Evolutionary conservation across 257 asterid genomes (phyloP).

Genomic region (Solanum etuberosum): DNA sequence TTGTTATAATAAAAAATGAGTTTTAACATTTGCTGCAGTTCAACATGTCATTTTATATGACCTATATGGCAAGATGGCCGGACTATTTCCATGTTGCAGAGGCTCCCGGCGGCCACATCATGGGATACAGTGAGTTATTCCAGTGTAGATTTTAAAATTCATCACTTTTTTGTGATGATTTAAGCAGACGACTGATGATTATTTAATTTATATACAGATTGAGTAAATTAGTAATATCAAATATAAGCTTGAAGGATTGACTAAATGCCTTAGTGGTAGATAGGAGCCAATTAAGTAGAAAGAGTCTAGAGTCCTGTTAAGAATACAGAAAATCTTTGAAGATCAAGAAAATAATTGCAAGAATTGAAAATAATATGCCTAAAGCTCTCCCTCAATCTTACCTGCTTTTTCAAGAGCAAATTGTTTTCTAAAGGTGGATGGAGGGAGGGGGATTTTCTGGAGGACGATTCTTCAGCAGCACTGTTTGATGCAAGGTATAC

Average conservation of each 20-base stretch:
- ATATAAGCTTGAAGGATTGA: not conserved
- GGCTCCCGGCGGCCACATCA: constrained; percentile 69
- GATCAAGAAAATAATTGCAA: not conserved
- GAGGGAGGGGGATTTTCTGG: not conserved
- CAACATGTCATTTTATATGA: constrained; percentile 77
- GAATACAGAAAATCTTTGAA: not conserved
- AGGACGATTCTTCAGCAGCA: not conserved
- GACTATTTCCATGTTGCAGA: constrained; percentile 91
- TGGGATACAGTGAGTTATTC: constrained; percentile 35
- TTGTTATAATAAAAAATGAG: not conserved
- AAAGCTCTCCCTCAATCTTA: not conserved
- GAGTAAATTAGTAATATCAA: not conserved
- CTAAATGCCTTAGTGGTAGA: not conserved
- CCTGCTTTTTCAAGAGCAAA: not conserved
- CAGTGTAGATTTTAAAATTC: not conserved
- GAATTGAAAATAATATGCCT: not conserved
- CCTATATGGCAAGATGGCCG: constrained; percentile 97
- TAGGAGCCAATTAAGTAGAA: not conserved
- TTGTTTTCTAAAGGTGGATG: not conserved
- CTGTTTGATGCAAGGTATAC: not conserved
- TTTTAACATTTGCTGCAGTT: constrained; percentile 14
- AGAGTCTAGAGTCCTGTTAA: not conserved
- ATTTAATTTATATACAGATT: not conserved
- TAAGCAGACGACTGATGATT: not conserved
- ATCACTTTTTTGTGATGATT: not conserved